Percentiles rank a stretch among this genome's conserved stretches.
Evolutionary conservation across 2,329 filamentous ascomycete species (phyloP).

Genomic region (Fusarium tuaranense): DNA sequence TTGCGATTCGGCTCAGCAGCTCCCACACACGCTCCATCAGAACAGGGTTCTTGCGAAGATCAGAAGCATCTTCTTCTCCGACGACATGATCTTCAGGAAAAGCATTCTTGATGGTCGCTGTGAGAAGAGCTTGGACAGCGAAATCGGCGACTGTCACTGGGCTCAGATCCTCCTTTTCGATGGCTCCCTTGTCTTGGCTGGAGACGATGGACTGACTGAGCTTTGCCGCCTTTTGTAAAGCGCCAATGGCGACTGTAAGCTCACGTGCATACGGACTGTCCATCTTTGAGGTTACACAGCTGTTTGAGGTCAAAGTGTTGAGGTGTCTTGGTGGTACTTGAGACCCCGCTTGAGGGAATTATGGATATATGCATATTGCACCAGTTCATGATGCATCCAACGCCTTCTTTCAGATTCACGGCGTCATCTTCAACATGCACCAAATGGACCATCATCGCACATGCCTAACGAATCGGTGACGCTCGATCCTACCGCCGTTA

Average conservation of each 20-base stretch:
- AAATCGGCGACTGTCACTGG: constrained; percentile 72
- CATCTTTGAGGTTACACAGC: constrained; percentile 46
- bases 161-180: constrained; percentile 66
- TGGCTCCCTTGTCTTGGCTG: constrained; percentile 60
- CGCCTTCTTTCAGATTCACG: background rate
- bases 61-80: constrained; percentile 66
- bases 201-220: constrained; percentile 63
- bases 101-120: constrained; percentile 59
- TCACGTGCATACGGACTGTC: constrained; percentile 57
- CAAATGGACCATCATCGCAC: constrained; percentile 32
- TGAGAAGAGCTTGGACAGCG: constrained; percentile 68
- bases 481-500: constrained; percentile 46
- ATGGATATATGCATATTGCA: constrained; percentile 44
- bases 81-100: constrained; percentile 66
- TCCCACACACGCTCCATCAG: constrained; percentile 62
- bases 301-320: constrained; percentile 1
- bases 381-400: constrained; percentile 13
- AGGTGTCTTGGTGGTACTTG: constrained; percentile 2
- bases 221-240: constrained; percentile 58
- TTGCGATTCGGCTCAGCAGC: constrained; percentile 51
- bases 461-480: constrained; percentile 38
- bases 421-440: background rate
- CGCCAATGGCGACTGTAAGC: constrained; percentile 56
- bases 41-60: constrained; percentile 56
- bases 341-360: constrained; percentile 41